Evolutionary conservation across 2,329 filamentous ascomycete species (phyloP), one percentile per base, ranked within the genome.

Genomic region (Phialemonium atrogriseum): DNA sequence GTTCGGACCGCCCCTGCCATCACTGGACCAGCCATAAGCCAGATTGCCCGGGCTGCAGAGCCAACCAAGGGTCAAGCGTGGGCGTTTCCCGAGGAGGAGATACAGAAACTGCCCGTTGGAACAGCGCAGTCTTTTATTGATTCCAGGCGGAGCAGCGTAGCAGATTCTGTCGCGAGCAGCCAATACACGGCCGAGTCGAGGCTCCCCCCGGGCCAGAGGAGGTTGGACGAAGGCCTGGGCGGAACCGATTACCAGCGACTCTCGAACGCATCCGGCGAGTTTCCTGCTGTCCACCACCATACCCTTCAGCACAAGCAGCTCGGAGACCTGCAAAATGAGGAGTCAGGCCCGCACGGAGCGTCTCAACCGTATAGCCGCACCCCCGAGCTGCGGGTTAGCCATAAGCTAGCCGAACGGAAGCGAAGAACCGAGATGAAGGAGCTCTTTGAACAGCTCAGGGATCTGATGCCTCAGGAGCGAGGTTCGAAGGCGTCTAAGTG

Each of bases 401-500:
- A 91, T 58, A 91, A 91, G 56, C 70, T 91, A 34, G 84, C 84
- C 0, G 84, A 91, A 57, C 70, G 84, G 22, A 91, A 91, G 60
- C 73, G 84, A 23, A 68, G 84, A 38, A 88, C 84, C 7, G 84
- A 91, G 52, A 91, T 91, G 84, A 91, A 91, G 59, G 80, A 84
- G 47, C 60, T 91, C 0, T 91, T 91, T 49, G 84, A 91, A 43
- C 80, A 85, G 45, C 61, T 91, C 7, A 75, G 85, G 43, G 79
- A 83, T 43, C 65, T 86, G 22, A 79, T 89, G 60, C 84, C 84
- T 2, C 81, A 86, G 44, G 84, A 85, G 46, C 75, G 84, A 11
- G 84, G 84, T 2, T 81, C 80, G 15, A 93, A 91, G 53, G 84
- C 84, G 0, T 88, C 83, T 44, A 93, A 93, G 47, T 93, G 84